Evolutionary conservation across 176 grass and related monocot species (phyloP), one percentile per base, ranked within the genome.

Genomic region (Cenchrus purpureus): DNA sequence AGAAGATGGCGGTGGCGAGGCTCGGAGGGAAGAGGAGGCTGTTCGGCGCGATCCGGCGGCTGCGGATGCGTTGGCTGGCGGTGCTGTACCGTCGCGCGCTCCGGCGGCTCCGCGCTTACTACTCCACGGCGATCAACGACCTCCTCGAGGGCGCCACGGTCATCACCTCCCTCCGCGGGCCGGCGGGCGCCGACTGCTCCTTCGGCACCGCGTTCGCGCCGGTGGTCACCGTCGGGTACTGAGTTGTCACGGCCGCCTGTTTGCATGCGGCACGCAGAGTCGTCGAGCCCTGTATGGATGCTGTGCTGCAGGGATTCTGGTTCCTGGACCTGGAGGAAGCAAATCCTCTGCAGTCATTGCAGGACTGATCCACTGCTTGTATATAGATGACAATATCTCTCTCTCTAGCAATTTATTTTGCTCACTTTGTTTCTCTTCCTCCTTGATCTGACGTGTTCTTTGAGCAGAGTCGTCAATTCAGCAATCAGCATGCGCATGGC

Each of bases 161-260:
- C 25, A 5, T 85, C 10, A 62, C 71, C 84, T 70, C 83, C 32
- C 46, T 92, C 28, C 83, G 52, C n/a, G 72, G 81, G 0, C 59
- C 87, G 32, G 76, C 84, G 29, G 84, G 80, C 79, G 51, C 82
- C 10, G 89, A 94, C 74, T 92, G 90, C 79, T 82, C 89, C 52
- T 94, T 94, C 76, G 85, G 76, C 70, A 91, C 87, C 44, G 84
- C 84, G 12, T 92, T 94, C 76, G 85, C 85, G 85, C 89, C 72
- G 44, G 87, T 82, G 14, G 82, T 91, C 62, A 19, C 76, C 80
- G 73, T 57, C 52, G 86, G 72, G 14, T 8, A 49, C n/a, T 87
- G 58, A 87, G n/a, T 2, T 67, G 14, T 6, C 15, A 31, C n/a
- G 12, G n/a, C 56, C 22, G 40, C 19, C 0, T 46, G 19, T 56